These are phyloP conservation scores for Exophiala spinifera DNA, from an alignment of 2,329 filamentous ascomycete species.

Conservation along the genomic window DNA sequence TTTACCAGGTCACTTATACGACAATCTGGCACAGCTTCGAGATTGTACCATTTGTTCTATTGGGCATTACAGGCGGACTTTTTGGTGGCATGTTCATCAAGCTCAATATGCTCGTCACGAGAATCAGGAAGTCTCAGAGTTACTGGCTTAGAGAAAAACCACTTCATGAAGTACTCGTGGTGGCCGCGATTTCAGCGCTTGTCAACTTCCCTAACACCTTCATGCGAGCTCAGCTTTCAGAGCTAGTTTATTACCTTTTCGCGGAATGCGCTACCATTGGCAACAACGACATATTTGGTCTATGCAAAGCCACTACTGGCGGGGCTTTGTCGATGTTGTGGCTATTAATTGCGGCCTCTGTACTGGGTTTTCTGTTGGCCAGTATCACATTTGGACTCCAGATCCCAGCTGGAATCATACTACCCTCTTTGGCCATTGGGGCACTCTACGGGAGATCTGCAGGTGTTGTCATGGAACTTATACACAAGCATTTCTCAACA, in stretches of 20 bases:
- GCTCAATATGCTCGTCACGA: slow-evolving; percentile 80
- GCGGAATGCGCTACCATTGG: slow-evolving; percentile 75
- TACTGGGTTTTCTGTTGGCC: slow-evolving; percentile 80
- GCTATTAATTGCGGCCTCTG: slow-evolving; percentile 74
- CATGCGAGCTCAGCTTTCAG: slow-evolving; percentile 87
- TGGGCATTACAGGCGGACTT: slow-evolving; percentile 86
- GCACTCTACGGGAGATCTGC: slow-evolving; percentile 85
- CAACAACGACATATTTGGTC: slow-evolving; percentile 79
- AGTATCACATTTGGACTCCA: slow-evolving; percentile 89
- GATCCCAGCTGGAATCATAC: slow-evolving; percentile 90
- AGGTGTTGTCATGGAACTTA: slow-evolving; percentile 84
- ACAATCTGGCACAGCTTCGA: slow-evolving; percentile 93
- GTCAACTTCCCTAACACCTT: slow-evolving; percentile 96
- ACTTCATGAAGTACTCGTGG: slow-evolving; percentile 72
- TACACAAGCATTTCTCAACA: slow-evolving; percentile 73
- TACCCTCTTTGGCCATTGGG: slow-evolving; percentile 94
- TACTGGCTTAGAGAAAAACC: slow-evolving; percentile 57
- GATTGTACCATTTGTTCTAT: slow-evolving; percentile 77
- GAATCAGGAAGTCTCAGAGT: slow-evolving; percentile 65
- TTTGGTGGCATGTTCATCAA: slow-evolving; percentile 96
- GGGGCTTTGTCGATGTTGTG: slow-evolving; percentile 79
- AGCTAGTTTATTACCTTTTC: slow-evolving; percentile 88
- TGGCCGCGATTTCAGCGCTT: slow-evolving; percentile 77
- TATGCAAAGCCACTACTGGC: slow-evolving; percentile 77
- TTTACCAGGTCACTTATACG: slow-evolving; percentile 94